A percentile compares a stretch with the other conserved stretches of the same genome.
These are phyloP conservation scores for Quercus mongolica DNA, from an alignment of 306 rosid genomes.

Conservation along the genomic window DNA sequence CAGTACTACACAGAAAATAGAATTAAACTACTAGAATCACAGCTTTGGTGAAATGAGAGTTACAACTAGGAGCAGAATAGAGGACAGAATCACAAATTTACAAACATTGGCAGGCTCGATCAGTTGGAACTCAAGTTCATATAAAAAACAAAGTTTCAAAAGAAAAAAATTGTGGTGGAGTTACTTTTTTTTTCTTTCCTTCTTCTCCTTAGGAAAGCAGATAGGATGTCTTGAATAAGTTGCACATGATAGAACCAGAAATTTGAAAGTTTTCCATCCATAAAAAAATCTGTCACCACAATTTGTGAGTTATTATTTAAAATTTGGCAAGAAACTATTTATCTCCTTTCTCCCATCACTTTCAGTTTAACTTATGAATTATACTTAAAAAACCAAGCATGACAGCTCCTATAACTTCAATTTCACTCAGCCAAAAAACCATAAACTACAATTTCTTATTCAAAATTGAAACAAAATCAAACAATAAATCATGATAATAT, in stretches of 20 bases:
- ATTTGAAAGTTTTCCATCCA: too few species aligned
- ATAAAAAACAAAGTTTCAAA: neutral
- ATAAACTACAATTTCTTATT: neutral
- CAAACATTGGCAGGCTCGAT: neutral
- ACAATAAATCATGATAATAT: neutral
- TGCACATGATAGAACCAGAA: too few species aligned
- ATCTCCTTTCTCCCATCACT: neutral
- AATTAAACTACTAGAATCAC: conserved; percentile 7
- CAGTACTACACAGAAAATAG: neutral
- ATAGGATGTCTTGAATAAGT: neutral
- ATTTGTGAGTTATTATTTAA: neutral
- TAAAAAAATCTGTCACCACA: neutral
- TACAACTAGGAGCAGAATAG: neutral
- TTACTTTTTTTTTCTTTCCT: neutral
- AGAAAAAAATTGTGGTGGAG: neutral
- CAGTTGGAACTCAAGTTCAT: neutral
- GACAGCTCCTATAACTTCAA: neutral
- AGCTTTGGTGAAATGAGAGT: conserved; percentile 5
- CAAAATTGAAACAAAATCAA: neutral
- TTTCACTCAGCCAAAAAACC: neutral
- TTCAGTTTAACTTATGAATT: neutral
- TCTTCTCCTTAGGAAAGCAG: neutral
- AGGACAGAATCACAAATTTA: conserved; percentile 2
- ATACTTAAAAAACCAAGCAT: neutral
- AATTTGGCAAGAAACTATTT: neutral